These are phyloP conservation scores for Pseudocercospora ulei DNA, from an alignment of 2,329 filamentous ascomycete genomes.

Conservation along the genomic window DNA sequence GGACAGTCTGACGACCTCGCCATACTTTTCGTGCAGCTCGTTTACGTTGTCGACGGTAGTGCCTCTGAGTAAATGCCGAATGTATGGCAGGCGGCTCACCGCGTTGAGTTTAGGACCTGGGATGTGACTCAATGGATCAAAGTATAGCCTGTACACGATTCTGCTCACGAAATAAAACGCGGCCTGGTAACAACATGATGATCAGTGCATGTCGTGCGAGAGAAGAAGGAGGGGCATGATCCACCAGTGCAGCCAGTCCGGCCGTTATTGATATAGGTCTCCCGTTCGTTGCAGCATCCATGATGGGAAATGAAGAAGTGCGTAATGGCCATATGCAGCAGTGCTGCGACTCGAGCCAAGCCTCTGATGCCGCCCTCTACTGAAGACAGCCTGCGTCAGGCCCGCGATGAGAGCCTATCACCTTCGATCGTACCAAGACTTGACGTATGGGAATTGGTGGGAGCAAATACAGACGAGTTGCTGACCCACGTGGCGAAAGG, in stretches of 20 bases:
- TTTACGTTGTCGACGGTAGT: constrained; percentile 15
- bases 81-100: constrained; percentile 21
- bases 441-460: too few relatives aligned
- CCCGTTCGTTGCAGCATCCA: constrained; percentile 2
- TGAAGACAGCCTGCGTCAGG: too few relatives aligned
- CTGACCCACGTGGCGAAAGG: background rate
- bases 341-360: too few relatives aligned
- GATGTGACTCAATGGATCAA: constrained; percentile 39
- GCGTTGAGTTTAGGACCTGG: constrained; percentile 36
- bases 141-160: constrained; percentile 36
- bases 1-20: constrained; percentile 35
- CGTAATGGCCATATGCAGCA: too few relatives aligned
- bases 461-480: too few relatives aligned
- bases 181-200: too few relatives aligned
- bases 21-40: constrained; percentile 34
- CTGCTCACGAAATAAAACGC: constrained; percentile 18
- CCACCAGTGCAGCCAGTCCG: constrained; percentile 15
- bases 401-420: too few relatives aligned
- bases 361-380: too few relatives aligned
- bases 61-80: constrained; percentile 19
- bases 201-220: too few relatives aligned
- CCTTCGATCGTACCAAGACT: too few relatives aligned
- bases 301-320: too few relatives aligned
- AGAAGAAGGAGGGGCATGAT: background rate
- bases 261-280: background rate